Percentiles rank a stretch among this genome's conserved stretches.
phyloP scores from a whole-genome alignment of 2,329 filamentous ascomycete species.

The Coniochaeta sp. region DNA sequence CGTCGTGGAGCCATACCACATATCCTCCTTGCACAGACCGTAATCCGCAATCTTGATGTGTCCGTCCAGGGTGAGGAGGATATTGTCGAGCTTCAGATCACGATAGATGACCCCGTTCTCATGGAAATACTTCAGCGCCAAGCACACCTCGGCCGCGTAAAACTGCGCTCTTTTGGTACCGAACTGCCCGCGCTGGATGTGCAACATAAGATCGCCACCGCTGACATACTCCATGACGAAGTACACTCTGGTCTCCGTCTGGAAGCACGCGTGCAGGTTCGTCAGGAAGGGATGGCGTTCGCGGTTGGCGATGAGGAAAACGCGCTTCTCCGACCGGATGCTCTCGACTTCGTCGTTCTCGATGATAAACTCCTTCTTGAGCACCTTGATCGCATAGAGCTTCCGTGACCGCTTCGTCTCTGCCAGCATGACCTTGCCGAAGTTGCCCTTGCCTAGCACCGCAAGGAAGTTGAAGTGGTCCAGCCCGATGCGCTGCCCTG shows the following conservation, averaged over 20 bases:
- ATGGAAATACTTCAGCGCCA: constrained; percentile 98
- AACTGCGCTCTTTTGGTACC: constrained; percentile 97
- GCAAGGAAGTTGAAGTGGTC: constrained; percentile 99
- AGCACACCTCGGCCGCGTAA: constrained; percentile 93
- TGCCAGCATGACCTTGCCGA: constrained; percentile 98
- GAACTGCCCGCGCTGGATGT: constrained; percentile 95
- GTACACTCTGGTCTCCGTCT: constrained; percentile 96
- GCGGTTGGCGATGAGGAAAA: constrained; percentile 94
- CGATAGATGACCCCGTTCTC: constrained; percentile 99
- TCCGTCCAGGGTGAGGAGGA: constrained; percentile 86
- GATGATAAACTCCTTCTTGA: constrained; percentile 99
- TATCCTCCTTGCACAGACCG: constrained; percentile 98
- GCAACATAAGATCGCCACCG: constrained; percentile 96
- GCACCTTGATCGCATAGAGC: constrained; percentile 94
- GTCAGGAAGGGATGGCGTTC: constrained; percentile 94
- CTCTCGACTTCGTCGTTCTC: constrained; percentile 99
- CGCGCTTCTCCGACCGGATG: constrained; percentile 93
- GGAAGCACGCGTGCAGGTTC: constrained; percentile 95
- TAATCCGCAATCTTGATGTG: constrained; percentile 99
- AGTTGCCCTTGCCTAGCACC: constrained; percentile 97
- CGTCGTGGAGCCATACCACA: constrained; percentile 97
- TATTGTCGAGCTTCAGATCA: constrained; percentile 90
- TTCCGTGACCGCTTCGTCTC: constrained; percentile 91
- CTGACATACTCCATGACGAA: constrained; percentile 99
- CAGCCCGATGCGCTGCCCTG: constrained; percentile 79